Evolutionary conservation across 148 eudicot genomes (phyloP), one percentile per base, ranked within the genome.

Genomic region (Polygonum aviculare): DNA sequence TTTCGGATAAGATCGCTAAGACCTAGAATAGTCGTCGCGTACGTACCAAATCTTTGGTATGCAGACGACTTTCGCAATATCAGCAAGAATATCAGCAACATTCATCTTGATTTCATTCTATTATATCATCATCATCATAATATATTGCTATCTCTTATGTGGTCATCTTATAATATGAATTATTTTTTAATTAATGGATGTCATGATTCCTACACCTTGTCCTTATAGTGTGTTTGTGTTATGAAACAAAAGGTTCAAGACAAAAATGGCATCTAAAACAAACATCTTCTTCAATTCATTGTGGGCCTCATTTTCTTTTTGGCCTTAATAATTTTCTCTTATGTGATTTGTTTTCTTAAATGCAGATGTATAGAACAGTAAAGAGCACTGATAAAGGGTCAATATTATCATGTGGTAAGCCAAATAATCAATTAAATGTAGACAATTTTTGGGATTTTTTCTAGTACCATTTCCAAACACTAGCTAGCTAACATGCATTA

Each of bases 351-450:
- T 44, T 7, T 7, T 44, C 47, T 44, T 78, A 70, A 81, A 85
- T 88, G 90, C 92, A 93, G 98, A 93, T 93, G 98, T 93, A 91
- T 78, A 91, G 98, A 87, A 93, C 98, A 84, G 98, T 91, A 81
- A 93, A 93, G 89, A 88, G 86, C 94, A 89, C 98, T 87, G 96
- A 85, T 84, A 91, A 87, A 82, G 78, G 81, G 69, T 54, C 86
- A 78, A 74, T 78, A 65, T 67, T 14, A 67, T 14, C 72, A 36
- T 67, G 21, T 67, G 80, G 86, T 88, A 33, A 52, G 62, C 36
- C 63, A 18, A 1, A 41, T 11, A 57, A 11, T 31, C 36, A 31
- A 16, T 26, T 72, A 72, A 36, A 36, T 31, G 15, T 9, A 45
- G 7, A 12, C n/a, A 21, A 45, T 45, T 8, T 72, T 15, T 72